Percentiles rank a stretch among this genome's conserved stretches.
Evolutionary conservation across 441 rosid species (phyloP).

Genomic region (Breynia disticha): DNA sequence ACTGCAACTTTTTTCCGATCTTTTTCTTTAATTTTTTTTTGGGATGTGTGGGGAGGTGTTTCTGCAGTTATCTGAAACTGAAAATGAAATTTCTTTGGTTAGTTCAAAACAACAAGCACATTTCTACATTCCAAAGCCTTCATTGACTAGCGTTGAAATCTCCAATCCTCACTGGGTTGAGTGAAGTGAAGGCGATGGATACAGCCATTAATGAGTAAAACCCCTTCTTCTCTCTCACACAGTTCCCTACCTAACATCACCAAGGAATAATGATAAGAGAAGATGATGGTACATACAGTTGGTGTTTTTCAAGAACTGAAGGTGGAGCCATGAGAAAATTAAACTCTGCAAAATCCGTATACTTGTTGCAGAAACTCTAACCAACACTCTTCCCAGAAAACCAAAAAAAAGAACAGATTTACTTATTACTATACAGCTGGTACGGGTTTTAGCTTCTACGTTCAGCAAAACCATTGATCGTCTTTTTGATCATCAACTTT

Average conservation of each 20-base stretch:
- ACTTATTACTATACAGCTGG: neutral
- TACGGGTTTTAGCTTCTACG: neutral
- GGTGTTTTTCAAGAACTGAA: conserved; percentile 10
- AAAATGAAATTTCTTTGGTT: conserved; percentile 18
- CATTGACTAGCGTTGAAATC: neutral
- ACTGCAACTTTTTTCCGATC: neutral
- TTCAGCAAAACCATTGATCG: conserved; percentile 1
- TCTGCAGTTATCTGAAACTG: conserved; percentile 3
- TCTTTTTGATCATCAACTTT: neutral
- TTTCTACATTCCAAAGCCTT: conserved; percentile 14
- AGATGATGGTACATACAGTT: neutral
- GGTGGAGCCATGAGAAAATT: conserved; percentile 17
- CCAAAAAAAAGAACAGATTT: conserved; percentile 1
- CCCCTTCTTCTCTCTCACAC: conserved; percentile 2
- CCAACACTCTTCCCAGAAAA: neutral
- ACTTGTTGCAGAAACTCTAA: too few species aligned
- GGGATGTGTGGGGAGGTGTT: neutral
- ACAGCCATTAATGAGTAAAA: conserved; percentile 1
- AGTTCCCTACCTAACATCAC: neutral
- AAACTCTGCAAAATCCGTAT: conserved; percentile 11
- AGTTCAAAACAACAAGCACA: conserved; percentile 19
- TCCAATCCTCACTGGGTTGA: conserved; percentile 13
- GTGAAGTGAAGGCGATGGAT: conserved; percentile 24
- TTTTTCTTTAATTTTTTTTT: neutral
- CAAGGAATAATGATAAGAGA: conserved; percentile 10